phyloP scores from a whole-genome alignment of 495 filamentous ascomycete genomes.

The Endocarpon pusillum region DNA sequence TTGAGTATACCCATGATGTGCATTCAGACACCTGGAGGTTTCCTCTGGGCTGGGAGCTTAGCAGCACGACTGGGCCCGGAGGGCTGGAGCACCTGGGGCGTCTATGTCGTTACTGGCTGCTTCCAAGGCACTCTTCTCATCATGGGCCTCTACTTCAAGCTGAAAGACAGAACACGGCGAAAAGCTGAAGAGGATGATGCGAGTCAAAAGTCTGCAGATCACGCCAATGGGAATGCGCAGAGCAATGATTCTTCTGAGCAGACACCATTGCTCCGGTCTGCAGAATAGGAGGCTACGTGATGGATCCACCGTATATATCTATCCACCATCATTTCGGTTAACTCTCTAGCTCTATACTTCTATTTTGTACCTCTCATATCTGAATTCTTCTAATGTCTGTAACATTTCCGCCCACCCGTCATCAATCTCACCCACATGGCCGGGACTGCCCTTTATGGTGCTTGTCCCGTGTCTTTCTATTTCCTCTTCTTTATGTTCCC shows the following conservation, averaged over 20 bases:
- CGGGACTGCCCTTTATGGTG: constrained; percentile 21
- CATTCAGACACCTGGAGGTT: constrained; percentile 85
- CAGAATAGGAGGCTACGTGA: constrained; percentile 1
- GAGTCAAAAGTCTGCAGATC: too few species aligned
- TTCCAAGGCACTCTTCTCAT: constrained; percentile 70
- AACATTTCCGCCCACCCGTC: constrained; percentile 62
- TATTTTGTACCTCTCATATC: constrained; percentile 58
- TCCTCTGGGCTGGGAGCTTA: constrained; percentile 76
- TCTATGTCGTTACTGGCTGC: constrained; percentile 67
- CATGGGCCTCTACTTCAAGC: constrained; percentile 68
- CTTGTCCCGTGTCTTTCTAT: constrained; percentile 27
- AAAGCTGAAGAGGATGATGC: background rate
- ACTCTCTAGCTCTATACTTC: background rate
- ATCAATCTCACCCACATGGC: constrained; percentile 37
- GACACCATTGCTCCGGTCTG: background rate
- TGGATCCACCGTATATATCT: too few species aligned
- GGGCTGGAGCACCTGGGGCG: constrained; percentile 92
- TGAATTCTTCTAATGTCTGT: constrained; percentile 47
- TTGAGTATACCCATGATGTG: constrained; percentile 96
- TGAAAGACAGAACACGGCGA: constrained; percentile 1
- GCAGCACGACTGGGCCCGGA: constrained; percentile 59
- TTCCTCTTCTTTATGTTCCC: constrained; percentile 41
- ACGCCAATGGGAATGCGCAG: too few species aligned
- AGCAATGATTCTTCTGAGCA: too few species aligned
- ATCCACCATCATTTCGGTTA: background rate